Evolutionary conservation across 176 grass and related monocot genomes (phyloP).

Genomic region (bread wheat (Triticum aestivum)): IWGSC_CS_RefSeq_v2.1 NC_057804.1:401946603-401947102

Average conservation of each 20-base stretch:
- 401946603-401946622: conserved; percentile 72
- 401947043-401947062: not conserved
- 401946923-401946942: conserved; percentile 47
- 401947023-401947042: not conserved
- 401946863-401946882: conserved; percentile 91
- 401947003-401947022: conserved; percentile 7
- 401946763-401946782: conserved; percentile 50
- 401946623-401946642: conserved; percentile 56
- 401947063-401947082: not conserved
- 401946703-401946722: conserved; percentile 79
- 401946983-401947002: not conserved
- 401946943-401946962: conserved; percentile 70
- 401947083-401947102: not conserved
- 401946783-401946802: conserved; percentile 58
- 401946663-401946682: conserved; percentile 53
- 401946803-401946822: conserved; percentile 46
- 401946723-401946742: conserved; percentile 90
- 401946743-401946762: conserved; percentile 78
- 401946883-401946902: conserved; percentile 80
- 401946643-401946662: conserved; percentile 56
- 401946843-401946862: conserved; percentile 80
- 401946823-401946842: conserved; percentile 80
- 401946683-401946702: conserved; percentile 40
- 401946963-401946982: conserved; percentile 13
- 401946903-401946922: conserved; percentile 57